These are phyloP conservation scores for Boletus barrowsii DNA, from an alignment of 768 basidiomycete genomes.

Conservation along the genomic window DNA sequence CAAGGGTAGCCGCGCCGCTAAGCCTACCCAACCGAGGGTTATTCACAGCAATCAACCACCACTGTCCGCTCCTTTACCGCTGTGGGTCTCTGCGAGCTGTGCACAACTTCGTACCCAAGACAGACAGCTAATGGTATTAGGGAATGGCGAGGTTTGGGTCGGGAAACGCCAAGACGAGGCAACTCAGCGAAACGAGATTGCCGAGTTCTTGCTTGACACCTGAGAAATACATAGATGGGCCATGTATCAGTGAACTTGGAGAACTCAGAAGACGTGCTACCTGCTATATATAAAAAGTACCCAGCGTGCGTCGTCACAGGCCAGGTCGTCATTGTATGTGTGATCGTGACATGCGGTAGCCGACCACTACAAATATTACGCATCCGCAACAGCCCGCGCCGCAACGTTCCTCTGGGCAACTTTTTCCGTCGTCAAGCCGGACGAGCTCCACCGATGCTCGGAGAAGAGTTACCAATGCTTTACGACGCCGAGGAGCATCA, in stretches of 20 bases:
- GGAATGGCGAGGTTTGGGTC: constrained; percentile 32
- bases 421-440: constrained; percentile 1
- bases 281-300: background rate
- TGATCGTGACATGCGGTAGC: background rate
- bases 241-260: background rate
- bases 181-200: constrained; percentile 39
- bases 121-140: background rate
- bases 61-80: constrained; percentile 15
- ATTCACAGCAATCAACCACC: constrained; percentile 7
- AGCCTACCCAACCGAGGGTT: constrained; percentile 6
- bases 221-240: constrained; percentile 1
- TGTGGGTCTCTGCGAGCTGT: constrained; percentile 34
- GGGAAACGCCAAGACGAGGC: constrained; percentile 28
- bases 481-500: constrained; percentile 21
- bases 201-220: constrained; percentile 38
- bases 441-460: constrained; percentile 17
- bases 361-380: background rate
- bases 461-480: constrained; percentile 25
- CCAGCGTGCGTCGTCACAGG: background rate
- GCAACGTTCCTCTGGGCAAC: background rate
- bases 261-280: background rate
- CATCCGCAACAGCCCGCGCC: background rate
- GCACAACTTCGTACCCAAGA: constrained; percentile 1
- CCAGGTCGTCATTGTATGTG: no score
- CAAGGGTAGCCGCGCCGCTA: constrained; percentile 44